Evolutionary conservation across 2,329 filamentous ascomycete genomes (phyloP).

Genomic region (Fusarium compactum): DNA sequence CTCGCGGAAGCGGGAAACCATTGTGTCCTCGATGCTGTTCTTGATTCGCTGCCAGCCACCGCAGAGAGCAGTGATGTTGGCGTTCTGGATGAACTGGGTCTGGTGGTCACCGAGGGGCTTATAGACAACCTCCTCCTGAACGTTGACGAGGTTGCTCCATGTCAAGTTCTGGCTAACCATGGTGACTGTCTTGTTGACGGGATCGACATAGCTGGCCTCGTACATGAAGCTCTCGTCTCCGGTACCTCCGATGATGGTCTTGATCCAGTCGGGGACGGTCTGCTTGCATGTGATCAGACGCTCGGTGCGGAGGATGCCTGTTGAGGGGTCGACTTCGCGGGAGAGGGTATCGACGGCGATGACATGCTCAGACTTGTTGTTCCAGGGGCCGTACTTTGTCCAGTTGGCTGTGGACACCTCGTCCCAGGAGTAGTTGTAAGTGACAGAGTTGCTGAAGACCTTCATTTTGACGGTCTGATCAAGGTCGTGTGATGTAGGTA

Average conservation of each 20-base stretch:
- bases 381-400: conserved; percentile 99
- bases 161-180: conserved; percentile 98
- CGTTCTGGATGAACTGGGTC: conserved; percentile 89
- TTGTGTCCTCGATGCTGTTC: conserved; percentile 94
- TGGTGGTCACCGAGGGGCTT: conserved; percentile 68
- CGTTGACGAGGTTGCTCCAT: conserved; percentile 87
- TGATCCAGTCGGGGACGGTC: conserved; percentile 81
- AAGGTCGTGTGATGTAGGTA: conserved; percentile 7
- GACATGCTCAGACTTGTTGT: conserved; percentile 97
- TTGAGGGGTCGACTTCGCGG: conserved; percentile 68
- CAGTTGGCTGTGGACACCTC: conserved; percentile 98
- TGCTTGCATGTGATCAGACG: conserved; percentile 73
- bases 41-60: conserved; percentile 98
- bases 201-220: conserved; percentile 96
- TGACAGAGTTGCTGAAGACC: conserved; percentile 90
- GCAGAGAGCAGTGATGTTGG: conserved; percentile 92
- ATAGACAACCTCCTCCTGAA: conserved; percentile 94
- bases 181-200: conserved; percentile 83
- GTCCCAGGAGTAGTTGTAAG: conserved; percentile 98
- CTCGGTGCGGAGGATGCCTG: conserved; percentile 71
- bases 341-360: conserved; percentile 93
- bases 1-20: conserved; percentile 88
- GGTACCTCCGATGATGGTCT: conserved; percentile 78
- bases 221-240: conserved; percentile 89
- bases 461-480: conserved; percentile 73